Evolutionary conservation across 768 basidiomycete genomes (phyloP), one percentile per base, ranked within the genome.

Genomic region (Rhodocollybia butyracea): DNA sequence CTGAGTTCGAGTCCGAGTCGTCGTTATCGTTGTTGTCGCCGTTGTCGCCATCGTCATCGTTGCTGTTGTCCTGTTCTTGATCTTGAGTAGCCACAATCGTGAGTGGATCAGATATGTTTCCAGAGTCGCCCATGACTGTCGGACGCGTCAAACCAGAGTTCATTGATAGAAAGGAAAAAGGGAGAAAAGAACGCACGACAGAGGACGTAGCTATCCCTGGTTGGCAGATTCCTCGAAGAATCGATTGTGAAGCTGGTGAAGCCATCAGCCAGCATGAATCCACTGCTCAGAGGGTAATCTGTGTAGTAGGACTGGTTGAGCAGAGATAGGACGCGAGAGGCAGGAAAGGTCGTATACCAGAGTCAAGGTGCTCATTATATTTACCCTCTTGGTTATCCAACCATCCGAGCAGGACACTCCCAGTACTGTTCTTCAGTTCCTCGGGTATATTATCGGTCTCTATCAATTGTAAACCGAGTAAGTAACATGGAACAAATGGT

Each of bases 121-220:
- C 78, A 5, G 78, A 79, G 62, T 80, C 76, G 39, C 78, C 79
- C 41, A 80, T 66, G 29, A 80, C 78, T 80, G 27, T 5, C 3
- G 38, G n/a, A 41, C 17, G 46, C 13, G 38, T 31, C 12, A 60
- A 34, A 45, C 21, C 21, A 54, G 22, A 59, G 36, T 19, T 38
- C 27, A 5, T 36, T 24, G 12, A 41, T 31, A 27, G 42, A 34
- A 21, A 5, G 46, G 4, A 6, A 36, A 40, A 8, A 24, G n/a
- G 31, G 38, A 30, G 26, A 27, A 26, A 64, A 63, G 68, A 57
- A 80, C 78, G 66, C 59, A 80, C 79, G 52, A 12, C 40, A 42
- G 13, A 80, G 66, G 55, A 79, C 73, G 63, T 81, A 81, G 60
- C 75, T 68, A 55, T 70, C 55, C 31, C 75, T 63, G 12, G 64